Conservation (phyloP, 2,329 filamentous ascomycete species). For the Grosmannia serpens region DNA sequence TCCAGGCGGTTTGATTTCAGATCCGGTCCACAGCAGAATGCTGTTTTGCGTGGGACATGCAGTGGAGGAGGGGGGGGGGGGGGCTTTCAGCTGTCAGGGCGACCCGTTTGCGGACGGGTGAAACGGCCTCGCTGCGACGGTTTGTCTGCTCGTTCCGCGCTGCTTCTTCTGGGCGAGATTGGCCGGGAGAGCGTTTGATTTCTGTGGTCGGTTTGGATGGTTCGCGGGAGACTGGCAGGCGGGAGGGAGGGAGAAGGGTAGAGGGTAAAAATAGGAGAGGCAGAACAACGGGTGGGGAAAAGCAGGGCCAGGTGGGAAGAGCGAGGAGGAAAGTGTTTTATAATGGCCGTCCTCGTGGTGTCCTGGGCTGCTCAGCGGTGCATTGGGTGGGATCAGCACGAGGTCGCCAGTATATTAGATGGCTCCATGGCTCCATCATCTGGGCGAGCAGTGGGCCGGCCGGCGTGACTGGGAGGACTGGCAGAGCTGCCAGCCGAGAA, state of each 20-base stretch:
- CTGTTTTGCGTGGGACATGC: neutral
- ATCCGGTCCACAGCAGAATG: neutral
- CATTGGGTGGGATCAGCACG: constrained; percentile 11
- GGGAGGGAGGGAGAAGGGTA: neutral
- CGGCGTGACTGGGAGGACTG: neutral
- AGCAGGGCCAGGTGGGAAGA: neutral
- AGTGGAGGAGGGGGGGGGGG: no score
- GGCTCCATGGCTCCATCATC: constrained; percentile 12
- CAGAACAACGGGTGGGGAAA: neutral
- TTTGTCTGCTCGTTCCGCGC: neutral
- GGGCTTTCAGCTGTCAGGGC: no score
- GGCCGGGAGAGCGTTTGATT: neutral
- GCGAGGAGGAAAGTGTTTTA: constrained; percentile 1
- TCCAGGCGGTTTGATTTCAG: neutral
- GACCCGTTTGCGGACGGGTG: neutral
- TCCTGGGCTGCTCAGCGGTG: neutral
- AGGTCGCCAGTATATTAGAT: constrained; percentile 9
- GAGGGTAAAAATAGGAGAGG: neutral
- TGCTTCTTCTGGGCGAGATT: neutral
- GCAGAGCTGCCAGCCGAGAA: neutral
- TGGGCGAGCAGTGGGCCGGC: neutral
- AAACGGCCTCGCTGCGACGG: neutral
- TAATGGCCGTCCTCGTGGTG: neutral
- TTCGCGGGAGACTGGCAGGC: neutral
- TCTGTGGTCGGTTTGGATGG: neutral